Evolutionary conservation across 2,329 filamentous ascomycete species (phyloP), one percentile per base, ranked within the genome.

Genomic region (Pseudogymnoascus sp.): DNA sequence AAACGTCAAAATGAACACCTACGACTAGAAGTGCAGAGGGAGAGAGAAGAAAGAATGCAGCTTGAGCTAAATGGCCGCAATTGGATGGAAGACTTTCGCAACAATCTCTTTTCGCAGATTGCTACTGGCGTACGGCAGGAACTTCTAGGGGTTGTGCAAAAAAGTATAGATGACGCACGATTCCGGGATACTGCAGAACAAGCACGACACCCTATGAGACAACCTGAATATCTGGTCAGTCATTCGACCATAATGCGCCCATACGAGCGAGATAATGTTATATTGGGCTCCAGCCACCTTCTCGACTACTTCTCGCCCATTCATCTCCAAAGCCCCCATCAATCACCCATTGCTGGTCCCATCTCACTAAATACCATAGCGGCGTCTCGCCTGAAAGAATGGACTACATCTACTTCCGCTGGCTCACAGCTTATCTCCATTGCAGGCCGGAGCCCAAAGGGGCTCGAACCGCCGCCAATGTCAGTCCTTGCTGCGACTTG

Each of bases 401-500:
- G 62, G 62, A 42, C 33, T 37, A 37, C 33, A 14, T 37, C 33
- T 11, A 37, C 33, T 14, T 14, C 33, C 33, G 1, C 59, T 8
- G 10, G 40, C 6, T 33, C 47, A n/a, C 21, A 47, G 8, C 16
- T 64, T 40, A 44, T 64, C 2, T 47, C 59, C 11, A 29, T 64
- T 13, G 40, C 40, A 16, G 63, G 63, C 26, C 40, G 60, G 14
- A 13, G 11, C 14, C 40, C 60, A 8, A 38, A 42, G 8, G 59
- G 59, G 0, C 60, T 40, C 16, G 63, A 64, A 59, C 2, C 38
- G 26, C 19, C 59, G 44, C 63, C 44, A 44, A 63, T 63, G 61
- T 60, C 16, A 37, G 38, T 63, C 13, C 44, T 64, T 13, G 61
- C 63, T 14, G 40, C 63, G 16, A 64, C 37, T 37, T 64, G 61